Percentiles rank a stretch among this genome's conserved stretches.
Evolutionary conservation across 106 monocot genomes (phyloP).

Genomic region (Acorus calamus): DNA sequence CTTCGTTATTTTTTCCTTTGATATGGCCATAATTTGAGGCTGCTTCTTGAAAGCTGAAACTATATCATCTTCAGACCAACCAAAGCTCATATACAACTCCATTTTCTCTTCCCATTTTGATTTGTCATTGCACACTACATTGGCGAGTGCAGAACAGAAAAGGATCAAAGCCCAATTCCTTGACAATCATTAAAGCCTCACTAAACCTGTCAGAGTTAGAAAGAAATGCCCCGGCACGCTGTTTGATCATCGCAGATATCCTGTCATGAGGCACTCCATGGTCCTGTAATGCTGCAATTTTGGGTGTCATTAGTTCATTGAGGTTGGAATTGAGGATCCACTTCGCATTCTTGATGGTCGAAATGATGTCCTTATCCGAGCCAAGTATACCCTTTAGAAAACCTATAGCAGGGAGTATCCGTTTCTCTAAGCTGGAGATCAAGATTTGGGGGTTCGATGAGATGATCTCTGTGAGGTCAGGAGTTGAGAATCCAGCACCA

Average conservation of each 20-base stretch:
- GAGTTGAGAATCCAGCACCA: slow-evolving; percentile 10
- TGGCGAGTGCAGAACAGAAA: too few relatives aligned
- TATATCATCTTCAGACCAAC: too few relatives aligned
- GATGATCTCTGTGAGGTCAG: slow-evolving; percentile 17
- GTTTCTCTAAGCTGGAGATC: slow-evolving; percentile 8
- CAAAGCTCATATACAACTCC: too few relatives aligned
- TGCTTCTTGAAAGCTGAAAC: too few relatives aligned
- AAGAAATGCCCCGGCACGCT: slow-evolving; percentile 7
- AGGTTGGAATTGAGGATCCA: slow-evolving; percentile 7
- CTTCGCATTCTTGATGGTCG: neutral
- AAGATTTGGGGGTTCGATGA: slow-evolving; percentile 9
- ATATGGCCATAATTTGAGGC: too few relatives aligned
- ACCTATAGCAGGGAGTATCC: slow-evolving; percentile 5
- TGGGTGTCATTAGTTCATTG: slow-evolving; percentile 10
- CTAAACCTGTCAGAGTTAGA: slow-evolving; percentile 1
- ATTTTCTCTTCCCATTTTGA: too few relatives aligned
- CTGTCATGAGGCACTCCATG: slow-evolving; percentile 12
- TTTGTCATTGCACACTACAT: too few relatives aligned
- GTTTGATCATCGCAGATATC: slow-evolving; percentile 10
- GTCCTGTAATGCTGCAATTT: slow-evolving; percentile 13
- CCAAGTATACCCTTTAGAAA: slow-evolving; percentile 21
- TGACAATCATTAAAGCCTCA: neutral
- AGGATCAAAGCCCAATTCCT: neutral
- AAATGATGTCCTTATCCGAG: neutral
- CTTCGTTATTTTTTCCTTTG: too few relatives aligned